Base-by-base conservation (phyloP, 2,329 filamentous ascomycete genomes). In the Claviceps paspali region DNA sequence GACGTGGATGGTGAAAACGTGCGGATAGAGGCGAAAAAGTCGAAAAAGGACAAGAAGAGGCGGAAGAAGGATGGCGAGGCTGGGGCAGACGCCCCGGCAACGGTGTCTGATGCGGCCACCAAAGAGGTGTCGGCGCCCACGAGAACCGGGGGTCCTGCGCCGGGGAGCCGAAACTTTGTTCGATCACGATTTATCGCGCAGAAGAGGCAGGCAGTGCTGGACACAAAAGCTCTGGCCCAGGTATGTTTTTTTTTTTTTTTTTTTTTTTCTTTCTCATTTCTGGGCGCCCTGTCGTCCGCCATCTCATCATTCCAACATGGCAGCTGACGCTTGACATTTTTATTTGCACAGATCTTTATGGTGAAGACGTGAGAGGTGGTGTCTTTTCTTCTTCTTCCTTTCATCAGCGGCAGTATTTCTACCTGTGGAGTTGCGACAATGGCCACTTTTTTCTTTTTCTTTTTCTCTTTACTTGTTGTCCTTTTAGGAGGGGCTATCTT, bases 181-280 rank as follows among this genome's bases (percentile, higher is more conserved):
- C 68, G 88, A 44, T 76, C 82, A 47, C 71, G 84, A 42, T 84
- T 87, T 57, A 94, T 96, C 50, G 80, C 80, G 39, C 83, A 91
- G 49, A 96, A 96, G 65, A 78, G 76, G 49, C 74, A 79, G 63
- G 86, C 87, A 2, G 72, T 86, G 41, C 71, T 85, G 63, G 82
- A 95, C 56, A 70, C 78, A 34, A 76, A 80, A 51, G 83, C 86
- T 11, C 60, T 96, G 52, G 88, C 87, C 55, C 86, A 95, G 76
- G 82, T 87, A 62, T 56, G 64, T 45, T 6, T 8, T 14, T 6
- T 14, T n/a, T 31, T 30, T 30, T 30, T 30, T 11, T 6, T 12
- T 21, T 6, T 7, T 5, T 26, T 10, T 27, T 19, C 29, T 24
- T 4, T 6, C 33, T 33, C 6, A 6, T 33, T 23, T 17, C n/a